A percentile compares a stretch with the other conserved stretches of the same genome.
phyloP scores from a whole-genome alignment of 2,329 filamentous ascomycete genomes.

The Alternaria panax region DNA sequence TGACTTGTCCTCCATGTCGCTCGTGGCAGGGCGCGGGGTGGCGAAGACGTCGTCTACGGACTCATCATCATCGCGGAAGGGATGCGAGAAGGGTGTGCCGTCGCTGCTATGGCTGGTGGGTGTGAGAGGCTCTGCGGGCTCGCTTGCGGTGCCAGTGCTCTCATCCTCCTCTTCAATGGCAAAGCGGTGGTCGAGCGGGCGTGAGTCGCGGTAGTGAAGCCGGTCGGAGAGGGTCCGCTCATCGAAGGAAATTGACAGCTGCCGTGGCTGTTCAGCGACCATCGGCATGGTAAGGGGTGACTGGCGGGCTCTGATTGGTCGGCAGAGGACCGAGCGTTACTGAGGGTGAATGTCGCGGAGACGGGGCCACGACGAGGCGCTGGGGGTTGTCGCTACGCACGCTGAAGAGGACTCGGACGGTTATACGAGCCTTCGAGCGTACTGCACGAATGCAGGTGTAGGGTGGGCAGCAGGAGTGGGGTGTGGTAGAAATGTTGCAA shows the following conservation, averaged over 20 bases:
- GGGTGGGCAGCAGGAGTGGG: slow-evolving; percentile 29
- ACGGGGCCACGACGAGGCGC: slow-evolving; percentile 15
- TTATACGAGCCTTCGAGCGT: slow-evolving; percentile 40
- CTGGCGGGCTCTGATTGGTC: slow-evolving; percentile 20
- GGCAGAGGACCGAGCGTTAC: not conserved
- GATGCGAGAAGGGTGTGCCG: slow-evolving; percentile 34
- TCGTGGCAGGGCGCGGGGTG: slow-evolving; percentile 21
- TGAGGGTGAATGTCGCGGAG: slow-evolving; percentile 9
- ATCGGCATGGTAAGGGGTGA: slow-evolving; percentile 33
- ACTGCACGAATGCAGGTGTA: slow-evolving; percentile 26
- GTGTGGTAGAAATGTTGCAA: slow-evolving; percentile 25
- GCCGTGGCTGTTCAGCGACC: slow-evolving; percentile 24
- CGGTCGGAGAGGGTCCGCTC: slow-evolving; percentile 30
- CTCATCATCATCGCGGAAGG: slow-evolving; percentile 43
- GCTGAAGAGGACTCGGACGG: slow-evolving; percentile 46
- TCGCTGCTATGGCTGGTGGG: slow-evolving; percentile 49
- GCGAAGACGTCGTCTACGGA: slow-evolving; percentile 28
- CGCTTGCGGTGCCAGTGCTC: slow-evolving; percentile 49
- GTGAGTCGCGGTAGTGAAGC: slow-evolving; percentile 38
- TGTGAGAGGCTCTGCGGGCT: slow-evolving; percentile 50
- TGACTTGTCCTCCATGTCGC: slow-evolving; percentile 13
- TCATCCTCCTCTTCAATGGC: slow-evolving; percentile 51
- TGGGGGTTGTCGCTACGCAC: slow-evolving; percentile 36
- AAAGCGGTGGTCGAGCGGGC: slow-evolving; percentile 34
- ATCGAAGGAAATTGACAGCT: slow-evolving; percentile 31